These are phyloP conservation scores for Malus domestica DNA, from an alignment of 306 rosid genomes.

Conservation along the genomic window ASM211411v1 NC_041789.1:20308001-20308500, in stretches of 20 bases:
- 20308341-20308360: background rate
- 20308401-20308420: slow-evolving; percentile 15
- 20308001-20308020: background rate
- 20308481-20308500: background rate
- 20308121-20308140: background rate
- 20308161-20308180: background rate
- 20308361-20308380: background rate
- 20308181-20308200: background rate
- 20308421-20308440: background rate
- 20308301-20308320: background rate
- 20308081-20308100: slow-evolving; percentile 28
- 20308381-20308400: background rate
- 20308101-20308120: slow-evolving; percentile 18
- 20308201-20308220: background rate
- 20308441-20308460: background rate
- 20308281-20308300: background rate
- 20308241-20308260: background rate
- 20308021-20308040: background rate
- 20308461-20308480: background rate
- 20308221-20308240: background rate
- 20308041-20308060: slow-evolving; percentile 30
- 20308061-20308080: slow-evolving; percentile 33
- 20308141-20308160: background rate
- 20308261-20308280: background rate
- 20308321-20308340: background rate